Evolutionary conservation across 495 filamentous ascomycete species (phyloP), one percentile per base, ranked within the genome.

Genomic region (Penicillium salamii): DNA sequence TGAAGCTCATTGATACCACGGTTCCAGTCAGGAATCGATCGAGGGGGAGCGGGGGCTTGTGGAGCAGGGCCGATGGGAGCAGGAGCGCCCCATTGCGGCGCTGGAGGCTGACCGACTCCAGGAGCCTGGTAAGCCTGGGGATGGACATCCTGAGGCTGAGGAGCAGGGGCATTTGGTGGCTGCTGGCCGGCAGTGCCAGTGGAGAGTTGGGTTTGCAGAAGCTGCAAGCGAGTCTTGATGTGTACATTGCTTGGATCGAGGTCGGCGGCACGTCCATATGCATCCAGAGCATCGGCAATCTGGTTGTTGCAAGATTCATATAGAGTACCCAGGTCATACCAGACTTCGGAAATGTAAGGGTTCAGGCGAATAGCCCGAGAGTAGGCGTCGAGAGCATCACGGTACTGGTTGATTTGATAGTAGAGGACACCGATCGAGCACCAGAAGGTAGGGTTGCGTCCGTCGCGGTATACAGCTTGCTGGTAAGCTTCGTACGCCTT

Each of bases 291-390:
- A 78, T 98, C 93, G 39, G 85, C 87, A 47, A 95, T 96, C 72
- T 98, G 93, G 66, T 98, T 98, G 75, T 98, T 97, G 70, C 93
- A 98, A 3, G 91, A 96, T 66, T 98, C 95, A 57, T 98, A 98
- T 88, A 91, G 51, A 58, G 95, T 99, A 33, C 93, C 93, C 33
- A 99, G 74, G 72, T 99, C 95, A 70, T 97, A 99, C 93, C 93
- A 99, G 33, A 99, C 93, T 67, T 99, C 93, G 4, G 93, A 97
- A 54, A 99, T 99, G 76, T 95, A 96, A 2, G 93, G 93, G 65
- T 97, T 99, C 61, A 99, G 74, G 50, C 93, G 89, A 60, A 99
- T 99, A 35, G 93, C 93, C 52, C 93, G 90, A 57, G 91, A 96
- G 71, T 99, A 99, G 52, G 93, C 93, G 79, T 99, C 93, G 42